Conservation (phyloP, 768 basidiomycete genomes). For the Cubamyces lactineus region DNA sequence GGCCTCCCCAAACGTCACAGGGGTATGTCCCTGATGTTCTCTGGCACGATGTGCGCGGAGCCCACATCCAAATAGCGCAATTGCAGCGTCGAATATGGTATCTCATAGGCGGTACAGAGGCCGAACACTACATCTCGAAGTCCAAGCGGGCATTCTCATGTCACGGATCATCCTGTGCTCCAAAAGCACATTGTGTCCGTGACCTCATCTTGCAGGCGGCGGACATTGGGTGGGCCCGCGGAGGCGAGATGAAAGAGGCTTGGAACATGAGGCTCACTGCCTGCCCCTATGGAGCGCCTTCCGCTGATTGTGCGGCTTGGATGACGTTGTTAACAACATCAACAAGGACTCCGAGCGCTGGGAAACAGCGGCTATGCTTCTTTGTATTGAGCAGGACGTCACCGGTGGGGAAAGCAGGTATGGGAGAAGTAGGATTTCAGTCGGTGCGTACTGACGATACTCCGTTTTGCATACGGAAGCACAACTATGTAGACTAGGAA, state of each 20-base stretch:
- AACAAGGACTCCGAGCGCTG: not conserved
- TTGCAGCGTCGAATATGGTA: too few species aligned
- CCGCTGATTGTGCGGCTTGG: conserved; percentile 10
- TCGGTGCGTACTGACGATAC: too few species aligned
- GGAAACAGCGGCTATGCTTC: too few species aligned
- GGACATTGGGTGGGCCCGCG: not conserved
- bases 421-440: too few species aligned
- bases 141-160: not conserved
- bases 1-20: conserved; percentile 16
- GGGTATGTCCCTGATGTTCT: not conserved
- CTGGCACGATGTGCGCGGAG: not conserved
- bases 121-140: not conserved
- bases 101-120: too few species aligned
- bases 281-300: not conserved
- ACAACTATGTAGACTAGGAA: too few species aligned
- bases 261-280: not conserved
- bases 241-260: not conserved
- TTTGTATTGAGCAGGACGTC: too few species aligned
- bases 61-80: too few species aligned
- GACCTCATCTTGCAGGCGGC: conserved; percentile 1
- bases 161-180: not conserved
- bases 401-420: too few species aligned
- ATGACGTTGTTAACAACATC: conserved; percentile 4
- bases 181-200: not conserved
- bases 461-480: too few species aligned